A percentile compares a stretch with the other conserved stretches of the same genome.
These are phyloP conservation scores for Geranium incanum DNA, from an alignment of 441 rosid species.

Conservation along the genomic window DNA sequence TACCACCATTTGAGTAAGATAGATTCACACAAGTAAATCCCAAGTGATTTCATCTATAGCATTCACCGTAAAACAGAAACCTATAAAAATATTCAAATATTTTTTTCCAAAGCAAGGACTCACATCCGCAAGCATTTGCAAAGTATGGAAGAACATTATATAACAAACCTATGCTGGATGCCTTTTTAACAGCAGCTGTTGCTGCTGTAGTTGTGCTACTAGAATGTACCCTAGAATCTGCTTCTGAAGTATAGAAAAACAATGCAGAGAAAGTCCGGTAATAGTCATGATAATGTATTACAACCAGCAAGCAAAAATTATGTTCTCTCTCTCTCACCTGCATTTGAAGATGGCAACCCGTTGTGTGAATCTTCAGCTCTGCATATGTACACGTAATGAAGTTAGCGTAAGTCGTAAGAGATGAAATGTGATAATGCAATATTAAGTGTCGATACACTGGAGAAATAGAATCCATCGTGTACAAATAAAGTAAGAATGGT, in stretches of 20 bases:
- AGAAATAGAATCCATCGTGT: not conserved
- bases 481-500: not conserved
- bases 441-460: not conserved
- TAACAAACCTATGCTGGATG: conserved; percentile 34
- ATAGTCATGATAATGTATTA: conserved; percentile 5
- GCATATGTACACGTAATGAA: conserved; percentile 21
- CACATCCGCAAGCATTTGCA: conserved; percentile 5
- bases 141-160: conserved; percentile 3
- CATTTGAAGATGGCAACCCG: conserved; percentile 31
- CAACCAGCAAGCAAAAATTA: conserved; percentile 6
- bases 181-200: conserved; percentile 32
- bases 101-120: not conserved
- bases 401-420: conserved; percentile 19
- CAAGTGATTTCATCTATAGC: not conserved
- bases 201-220: conserved; percentile 28
- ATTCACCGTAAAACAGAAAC: not conserved
- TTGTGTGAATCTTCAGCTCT: conserved; percentile 72
- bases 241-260: conserved; percentile 24
- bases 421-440: conserved; percentile 11
- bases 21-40: not conserved
- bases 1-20: not conserved
- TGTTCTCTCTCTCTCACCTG: conserved; percentile 28
- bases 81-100: not conserved
- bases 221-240: conserved; percentile 32
- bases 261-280: conserved; percentile 14